These are phyloP conservation scores for Mesembryanthemum crystallinum DNA, from an alignment of 148 eudicot genomes.

Conservation along the genomic window DNA sequence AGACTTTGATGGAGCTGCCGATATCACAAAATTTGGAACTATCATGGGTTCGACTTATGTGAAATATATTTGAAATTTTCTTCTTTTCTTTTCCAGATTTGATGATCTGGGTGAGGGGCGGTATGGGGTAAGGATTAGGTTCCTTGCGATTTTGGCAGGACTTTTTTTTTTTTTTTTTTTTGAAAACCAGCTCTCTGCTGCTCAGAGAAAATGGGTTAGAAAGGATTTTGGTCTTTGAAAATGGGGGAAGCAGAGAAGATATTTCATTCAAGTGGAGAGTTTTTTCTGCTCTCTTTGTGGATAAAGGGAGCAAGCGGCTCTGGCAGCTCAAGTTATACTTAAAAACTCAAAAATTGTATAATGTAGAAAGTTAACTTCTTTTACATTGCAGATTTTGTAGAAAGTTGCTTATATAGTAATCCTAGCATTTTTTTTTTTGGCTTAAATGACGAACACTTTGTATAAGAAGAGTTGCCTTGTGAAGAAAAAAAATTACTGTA, in stretches of 20 bases:
- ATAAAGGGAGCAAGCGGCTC: slow-evolving; percentile 21
- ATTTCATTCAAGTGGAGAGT: background rate
- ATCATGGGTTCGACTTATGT: no score
- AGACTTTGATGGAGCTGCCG: slow-evolving; percentile 6
- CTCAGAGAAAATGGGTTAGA: background rate
- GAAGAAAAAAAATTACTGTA: background rate
- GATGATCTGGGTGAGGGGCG: no score
- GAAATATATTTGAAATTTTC: no score
- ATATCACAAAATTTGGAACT: no score
- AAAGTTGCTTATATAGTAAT: background rate
- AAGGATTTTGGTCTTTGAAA: background rate
- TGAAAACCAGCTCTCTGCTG: background rate
- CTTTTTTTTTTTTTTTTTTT: no score
- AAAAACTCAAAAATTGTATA: background rate
- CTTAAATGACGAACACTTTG: background rate
- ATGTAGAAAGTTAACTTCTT: slow-evolving; percentile 7
- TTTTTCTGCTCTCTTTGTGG: slow-evolving; percentile 13
- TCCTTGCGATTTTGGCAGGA: background rate
- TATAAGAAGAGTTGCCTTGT: background rate
- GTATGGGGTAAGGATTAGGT: no score
- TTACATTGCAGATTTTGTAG: background rate
- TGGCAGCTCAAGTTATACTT: background rate
- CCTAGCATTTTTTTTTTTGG: slow-evolving; percentile 11
- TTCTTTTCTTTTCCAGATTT: background rate
- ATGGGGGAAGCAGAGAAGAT: background rate